Evolutionary conservation across 192 early-diverging fungal genomes (phyloP).

Genomic region (Backusella morwellensis): DNA sequence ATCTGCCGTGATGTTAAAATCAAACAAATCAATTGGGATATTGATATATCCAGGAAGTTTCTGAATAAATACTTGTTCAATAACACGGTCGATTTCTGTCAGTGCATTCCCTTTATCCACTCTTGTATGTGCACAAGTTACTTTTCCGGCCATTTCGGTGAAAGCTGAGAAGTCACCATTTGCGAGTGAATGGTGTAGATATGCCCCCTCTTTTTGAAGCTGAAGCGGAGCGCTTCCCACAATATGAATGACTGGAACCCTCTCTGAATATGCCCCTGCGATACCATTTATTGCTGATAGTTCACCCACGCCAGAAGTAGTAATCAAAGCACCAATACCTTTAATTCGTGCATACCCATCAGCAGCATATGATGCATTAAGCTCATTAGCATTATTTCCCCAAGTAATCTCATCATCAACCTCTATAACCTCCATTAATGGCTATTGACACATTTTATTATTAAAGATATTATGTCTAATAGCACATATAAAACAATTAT

Average conservation of each 20-base stretch:
- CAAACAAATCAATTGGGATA: conserved; percentile 39
- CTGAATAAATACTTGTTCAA: not conserved
- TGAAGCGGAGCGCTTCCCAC: conserved; percentile 43
- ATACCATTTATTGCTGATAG: conserved; percentile 41
- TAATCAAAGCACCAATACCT: conserved; percentile 39
- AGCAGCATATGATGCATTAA: conserved; percentile 45
- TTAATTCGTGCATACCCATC: conserved; percentile 49
- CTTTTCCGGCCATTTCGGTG: conserved; percentile 33
- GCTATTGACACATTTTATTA: not conserved
- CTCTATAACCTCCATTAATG: conserved; percentile 26
- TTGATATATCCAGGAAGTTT: conserved; percentile 34
- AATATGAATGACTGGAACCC: conserved; percentile 50
- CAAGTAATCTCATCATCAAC: conserved; percentile 40
- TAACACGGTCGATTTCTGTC: conserved; percentile 40
- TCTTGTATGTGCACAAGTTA: conserved; percentile 39
- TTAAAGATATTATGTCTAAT: not conserved
- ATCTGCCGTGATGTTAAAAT: conserved; percentile 14
- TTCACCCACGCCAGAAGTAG: conserved; percentile 50
- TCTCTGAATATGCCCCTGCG: conserved; percentile 45
- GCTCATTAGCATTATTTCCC: conserved; percentile 46
- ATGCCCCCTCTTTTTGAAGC: conserved; percentile 36
- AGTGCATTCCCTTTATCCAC: conserved; percentile 30
- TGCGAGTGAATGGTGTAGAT: conserved; percentile 48
- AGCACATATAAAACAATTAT: not conserved
- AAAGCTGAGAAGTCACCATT: conserved; percentile 49